Conservation (phyloP, 345 rosid genomes). For the Erysimum cheiranthoides region DNA sequence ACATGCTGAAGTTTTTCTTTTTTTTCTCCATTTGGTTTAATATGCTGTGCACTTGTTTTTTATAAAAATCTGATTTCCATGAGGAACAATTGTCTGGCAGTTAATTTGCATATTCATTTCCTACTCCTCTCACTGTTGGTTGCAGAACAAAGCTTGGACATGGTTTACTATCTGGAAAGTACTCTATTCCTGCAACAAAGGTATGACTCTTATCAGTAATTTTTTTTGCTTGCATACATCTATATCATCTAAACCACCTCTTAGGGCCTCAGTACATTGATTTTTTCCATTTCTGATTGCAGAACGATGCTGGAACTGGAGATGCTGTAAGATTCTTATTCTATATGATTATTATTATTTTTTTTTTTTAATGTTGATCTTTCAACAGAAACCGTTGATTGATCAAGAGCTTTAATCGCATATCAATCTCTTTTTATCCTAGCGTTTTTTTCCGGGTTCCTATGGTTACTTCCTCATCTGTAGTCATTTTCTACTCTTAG, state of each 20-base stretch:
- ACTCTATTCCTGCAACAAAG: slow-evolving; percentile 75
- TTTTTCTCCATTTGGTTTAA: slow-evolving; percentile 10
- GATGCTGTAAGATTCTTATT: slow-evolving; percentile 58
- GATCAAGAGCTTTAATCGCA: slow-evolving; percentile 23
- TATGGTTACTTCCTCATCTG: slow-evolving; percentile 13
- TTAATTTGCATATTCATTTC: slow-evolving; percentile 31
- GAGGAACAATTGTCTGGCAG: slow-evolving; percentile 11
- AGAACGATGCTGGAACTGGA: slow-evolving; percentile 57
- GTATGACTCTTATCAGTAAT: slow-evolving; percentile 47
- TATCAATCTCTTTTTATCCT: background rate
- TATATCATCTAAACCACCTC: slow-evolving; percentile 28
- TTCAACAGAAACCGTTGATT: slow-evolving; percentile 2
- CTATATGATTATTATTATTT: slow-evolving; percentile 13
- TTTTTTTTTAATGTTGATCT: background rate
- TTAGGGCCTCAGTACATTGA: slow-evolving; percentile 26
- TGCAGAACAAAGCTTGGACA: slow-evolving; percentile 94
- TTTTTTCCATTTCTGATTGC: slow-evolving; percentile 37
- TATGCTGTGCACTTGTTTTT: background rate
- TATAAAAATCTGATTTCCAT: slow-evolving; percentile 4
- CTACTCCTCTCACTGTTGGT: slow-evolving; percentile 39
- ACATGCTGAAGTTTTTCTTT: slow-evolving; percentile 12
- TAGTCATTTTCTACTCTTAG: slow-evolving; percentile 16
- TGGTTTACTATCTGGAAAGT: slow-evolving; percentile 95
- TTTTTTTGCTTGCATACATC: slow-evolving; percentile 21
- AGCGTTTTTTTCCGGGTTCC: background rate